Evolutionary conservation across 1,284 basidiomycete genomes (phyloP).

Genomic region (Rhodotorula sp.): DNA sequence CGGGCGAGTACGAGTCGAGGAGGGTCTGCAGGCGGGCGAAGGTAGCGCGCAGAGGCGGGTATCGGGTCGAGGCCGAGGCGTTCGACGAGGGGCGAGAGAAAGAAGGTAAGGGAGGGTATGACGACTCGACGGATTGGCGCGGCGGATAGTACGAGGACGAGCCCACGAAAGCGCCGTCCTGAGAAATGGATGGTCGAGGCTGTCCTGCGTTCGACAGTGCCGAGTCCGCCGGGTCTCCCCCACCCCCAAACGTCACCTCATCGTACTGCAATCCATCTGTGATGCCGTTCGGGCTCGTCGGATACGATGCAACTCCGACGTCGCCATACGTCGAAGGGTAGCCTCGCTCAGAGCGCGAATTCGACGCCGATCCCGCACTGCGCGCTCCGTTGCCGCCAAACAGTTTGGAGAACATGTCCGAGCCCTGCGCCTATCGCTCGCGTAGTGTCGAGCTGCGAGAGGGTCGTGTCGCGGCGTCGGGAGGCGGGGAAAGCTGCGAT

Average conservation of each 20-base stretch:
- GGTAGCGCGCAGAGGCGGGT: constrained; percentile 34
- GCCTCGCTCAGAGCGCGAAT: neutral
- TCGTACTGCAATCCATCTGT: constrained; percentile 10
- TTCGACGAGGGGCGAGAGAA: constrained; percentile 31
- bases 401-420: too few species aligned
- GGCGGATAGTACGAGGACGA: constrained; percentile 2
- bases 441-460: too few species aligned
- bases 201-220: neutral
- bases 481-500: too few species aligned
- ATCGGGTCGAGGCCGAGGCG: constrained; percentile 5
- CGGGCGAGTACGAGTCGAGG: constrained; percentile 35
- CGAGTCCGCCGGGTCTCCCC: neutral
- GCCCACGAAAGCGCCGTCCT: constrained; percentile 4
- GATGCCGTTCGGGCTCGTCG: too few species aligned
- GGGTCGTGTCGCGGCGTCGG: too few species aligned
- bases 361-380: too few species aligned
- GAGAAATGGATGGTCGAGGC: neutral
- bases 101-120: constrained; percentile 33
- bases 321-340: too few species aligned
- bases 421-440: too few species aligned
- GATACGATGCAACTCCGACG: too few species aligned
- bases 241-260: neutral
- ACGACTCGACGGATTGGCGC: constrained; percentile 18
- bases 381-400: too few species aligned
- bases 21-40: constrained; percentile 34